phyloP scores from a whole-genome alignment of 2,329 filamentous ascomycete genomes.

The Sordariomycetes sp. region DNA sequence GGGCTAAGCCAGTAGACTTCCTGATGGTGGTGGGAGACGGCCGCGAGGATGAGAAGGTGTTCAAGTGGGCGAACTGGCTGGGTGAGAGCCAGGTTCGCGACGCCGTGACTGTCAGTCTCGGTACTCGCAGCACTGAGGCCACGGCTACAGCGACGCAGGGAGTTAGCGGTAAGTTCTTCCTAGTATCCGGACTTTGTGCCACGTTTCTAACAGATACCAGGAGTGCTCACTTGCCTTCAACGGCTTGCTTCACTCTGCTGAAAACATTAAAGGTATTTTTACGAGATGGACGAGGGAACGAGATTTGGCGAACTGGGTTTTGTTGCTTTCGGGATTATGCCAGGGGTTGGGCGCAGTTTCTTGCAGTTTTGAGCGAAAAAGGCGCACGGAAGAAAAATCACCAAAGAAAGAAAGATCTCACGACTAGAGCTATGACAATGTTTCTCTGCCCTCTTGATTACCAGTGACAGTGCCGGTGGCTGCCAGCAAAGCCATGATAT shows the following conservation, averaged over 20 bases:
- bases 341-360: too few relatives aligned
- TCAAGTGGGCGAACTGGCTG: slow-evolving; percentile 84
- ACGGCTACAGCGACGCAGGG: slow-evolving; percentile 80
- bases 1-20: slow-evolving; percentile 56
- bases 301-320: too few relatives aligned
- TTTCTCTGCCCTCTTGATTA: not conserved
- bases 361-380: too few relatives aligned
- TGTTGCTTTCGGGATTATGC: too few relatives aligned
- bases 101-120: slow-evolving; percentile 72
- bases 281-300: too few relatives aligned
- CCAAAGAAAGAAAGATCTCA: not conserved
- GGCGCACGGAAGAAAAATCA: not conserved
- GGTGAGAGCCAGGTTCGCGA: slow-evolving; percentile 33
- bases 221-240: slow-evolving; percentile 32
- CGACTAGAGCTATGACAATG: slow-evolving; percentile 1
- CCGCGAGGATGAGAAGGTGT: slow-evolving; percentile 87
- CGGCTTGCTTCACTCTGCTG: slow-evolving; percentile 28
- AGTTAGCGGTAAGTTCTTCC: slow-evolving; percentile 62
- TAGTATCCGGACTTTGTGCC: not conserved
- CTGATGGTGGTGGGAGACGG: slow-evolving; percentile 85
- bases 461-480: too few relatives aligned
- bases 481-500: too few relatives aligned
- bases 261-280: too few relatives aligned
- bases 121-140: slow-evolving; percentile 81
- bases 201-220: slow-evolving; percentile 12